phyloP scores from a whole-genome alignment of 148 eudicot species.

The Polygonum maritimum region DNA sequence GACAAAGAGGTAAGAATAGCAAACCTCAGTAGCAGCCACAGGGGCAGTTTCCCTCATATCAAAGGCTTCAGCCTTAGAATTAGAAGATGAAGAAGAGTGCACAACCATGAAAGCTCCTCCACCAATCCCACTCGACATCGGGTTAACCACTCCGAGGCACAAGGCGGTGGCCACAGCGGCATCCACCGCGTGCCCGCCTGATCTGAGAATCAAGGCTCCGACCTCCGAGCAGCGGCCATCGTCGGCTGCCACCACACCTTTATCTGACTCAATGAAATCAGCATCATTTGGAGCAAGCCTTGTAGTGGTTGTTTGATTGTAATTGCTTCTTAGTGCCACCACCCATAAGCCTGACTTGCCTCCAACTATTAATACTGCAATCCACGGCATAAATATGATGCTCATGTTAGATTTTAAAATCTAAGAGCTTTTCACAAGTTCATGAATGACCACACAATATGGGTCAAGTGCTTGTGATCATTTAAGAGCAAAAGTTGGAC shows the following conservation, averaged over 20 bases:
- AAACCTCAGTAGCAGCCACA: constrained; percentile 74
- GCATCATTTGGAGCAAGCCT: neutral
- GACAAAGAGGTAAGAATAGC: neutral
- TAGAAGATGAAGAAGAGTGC: constrained; percentile 44
- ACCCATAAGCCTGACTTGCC: neutral
- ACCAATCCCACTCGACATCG: constrained; percentile 85
- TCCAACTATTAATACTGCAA: neutral
- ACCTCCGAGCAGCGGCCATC: constrained; percentile 85
- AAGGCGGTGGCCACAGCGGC: constrained; percentile 89
- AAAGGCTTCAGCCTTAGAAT: constrained; percentile 43
- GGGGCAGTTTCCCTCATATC: constrained; percentile 94
- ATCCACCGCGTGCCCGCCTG: constrained; percentile 89
- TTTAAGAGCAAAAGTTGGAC: neutral
- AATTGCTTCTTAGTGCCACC: neutral
- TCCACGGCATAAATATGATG: neutral
- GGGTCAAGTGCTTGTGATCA: neutral
- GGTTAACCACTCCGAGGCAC: constrained; percentile 78
- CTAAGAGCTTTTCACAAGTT: neutral
- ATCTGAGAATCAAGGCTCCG: constrained; percentile 54
- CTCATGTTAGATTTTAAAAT: neutral
- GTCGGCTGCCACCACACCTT: constrained; percentile 90
- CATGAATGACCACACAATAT: neutral
- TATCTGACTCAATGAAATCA: constrained; percentile 46
- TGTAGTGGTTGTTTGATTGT: neutral
- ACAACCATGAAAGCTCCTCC: constrained; percentile 97